Base-by-base conservation (phyloP, 305 asterid genomes). In the Andrographis paniculata region DNA sequence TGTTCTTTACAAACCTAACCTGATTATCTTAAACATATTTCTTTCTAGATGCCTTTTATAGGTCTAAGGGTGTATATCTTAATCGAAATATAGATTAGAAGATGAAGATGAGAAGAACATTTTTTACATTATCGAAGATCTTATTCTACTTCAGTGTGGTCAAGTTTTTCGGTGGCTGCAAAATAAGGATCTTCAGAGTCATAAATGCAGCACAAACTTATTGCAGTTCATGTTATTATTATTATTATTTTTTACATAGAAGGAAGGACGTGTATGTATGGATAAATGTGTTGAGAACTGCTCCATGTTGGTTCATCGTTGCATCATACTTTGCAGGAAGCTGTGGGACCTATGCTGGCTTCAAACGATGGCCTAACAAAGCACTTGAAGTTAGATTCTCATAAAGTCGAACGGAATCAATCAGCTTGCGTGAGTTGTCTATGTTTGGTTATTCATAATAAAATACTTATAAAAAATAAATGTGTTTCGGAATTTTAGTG, bases 311-410 rank as follows among this genome's bases (percentile, higher is more conserved):
- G 47, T 49, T 67, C 48, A 45, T 71, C 40, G 18, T 14, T 33
- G 18, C 24, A 30, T 44, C 33, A 20, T 20, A 33, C 42, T 55
- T 66, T 63, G 58, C 75, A 76, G 79, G 84, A 73, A 52, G 48
- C 64, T 48, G 68, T 53, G 43, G 74, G 76, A 54, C 62, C 78
- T 22, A 38, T 63, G 30, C 50, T 62, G 66, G 13, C 66, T 45
- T 24, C 74, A 16, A 70, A 48, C 17, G 76, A 62, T 55, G 60
- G 64, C 37, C 42, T 45, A 50, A 14, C 55, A 50, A 77, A 77
- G 71, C 75, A 68, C 46, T 57, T 59, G 71, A 77, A 71, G 79
- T 55, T 64, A 58, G 82, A 68, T 19, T 62, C 72, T 20, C 70
- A 49, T 35, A 58, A 64, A 58, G 71, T 63, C 47, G 72, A 73